These are phyloP conservation scores for Pseudogymnoascus sp. DNA, from an alignment of 2,329 filamentous ascomycete species.

Conservation along the genomic window DNA sequence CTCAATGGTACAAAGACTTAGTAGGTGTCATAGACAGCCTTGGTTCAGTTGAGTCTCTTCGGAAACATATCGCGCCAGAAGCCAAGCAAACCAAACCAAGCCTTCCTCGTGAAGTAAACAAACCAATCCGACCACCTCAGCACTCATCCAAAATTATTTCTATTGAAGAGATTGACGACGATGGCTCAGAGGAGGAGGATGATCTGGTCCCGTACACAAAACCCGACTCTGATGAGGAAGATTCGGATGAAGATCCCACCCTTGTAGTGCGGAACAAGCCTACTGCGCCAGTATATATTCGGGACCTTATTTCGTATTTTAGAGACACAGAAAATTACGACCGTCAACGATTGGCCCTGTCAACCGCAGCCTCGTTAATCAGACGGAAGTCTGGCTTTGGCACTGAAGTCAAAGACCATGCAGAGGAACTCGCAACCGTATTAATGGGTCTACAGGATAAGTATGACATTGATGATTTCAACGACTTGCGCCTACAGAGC, in stretches of 20 bases:
- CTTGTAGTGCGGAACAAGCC: constrained; percentile 77
- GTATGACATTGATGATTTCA: constrained; percentile 73
- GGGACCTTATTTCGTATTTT: constrained; percentile 73
- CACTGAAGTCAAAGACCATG: constrained; percentile 78
- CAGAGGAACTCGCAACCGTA: constrained; percentile 69
- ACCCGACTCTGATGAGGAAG: constrained; percentile 79
- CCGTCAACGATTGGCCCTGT: constrained; percentile 71
- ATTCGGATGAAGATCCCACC: constrained; percentile 90
- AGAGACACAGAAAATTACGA: constrained; percentile 80
- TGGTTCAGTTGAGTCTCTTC: constrained; percentile 51
- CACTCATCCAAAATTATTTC: constrained; percentile 37
- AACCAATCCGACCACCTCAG: constrained; percentile 22
- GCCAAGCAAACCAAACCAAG: constrained; percentile 15
- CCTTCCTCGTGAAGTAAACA: constrained; percentile 25
- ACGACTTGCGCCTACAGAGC: constrained; percentile 67
- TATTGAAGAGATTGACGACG: constrained; percentile 60
- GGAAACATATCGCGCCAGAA: constrained; percentile 22
- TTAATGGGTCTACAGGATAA: constrained; percentile 80
- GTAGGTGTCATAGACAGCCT: constrained; percentile 55
- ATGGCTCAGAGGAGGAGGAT: constrained; percentile 40
- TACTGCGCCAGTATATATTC: constrained; percentile 81
- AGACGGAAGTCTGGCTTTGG: constrained; percentile 84
- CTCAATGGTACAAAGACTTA: constrained; percentile 66
- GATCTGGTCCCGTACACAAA: constrained; percentile 71
- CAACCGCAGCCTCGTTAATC: constrained; percentile 72